phyloP scores from a whole-genome alignment of 2,329 filamentous ascomycete genomes.

The Aureobasidium sp. region DNA sequence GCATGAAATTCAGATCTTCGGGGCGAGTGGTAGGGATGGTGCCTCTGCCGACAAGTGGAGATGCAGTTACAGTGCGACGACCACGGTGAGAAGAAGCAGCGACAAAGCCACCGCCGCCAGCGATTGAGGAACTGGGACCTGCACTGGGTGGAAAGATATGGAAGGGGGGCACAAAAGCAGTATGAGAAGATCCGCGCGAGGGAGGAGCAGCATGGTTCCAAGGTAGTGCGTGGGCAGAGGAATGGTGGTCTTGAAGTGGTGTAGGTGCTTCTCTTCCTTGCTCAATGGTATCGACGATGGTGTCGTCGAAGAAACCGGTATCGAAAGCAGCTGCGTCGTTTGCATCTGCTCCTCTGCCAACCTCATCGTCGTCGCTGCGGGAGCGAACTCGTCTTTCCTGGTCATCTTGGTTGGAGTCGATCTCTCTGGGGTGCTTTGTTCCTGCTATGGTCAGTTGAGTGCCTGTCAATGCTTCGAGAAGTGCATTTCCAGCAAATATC shows the following conservation, averaged over 20 bases:
- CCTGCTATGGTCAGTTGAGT: constrained; percentile 6
- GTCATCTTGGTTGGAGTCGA: constrained; percentile 19
- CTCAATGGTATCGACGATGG: constrained; percentile 43
- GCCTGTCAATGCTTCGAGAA: constrained; percentile 41
- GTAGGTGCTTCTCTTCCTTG: constrained; percentile 60
- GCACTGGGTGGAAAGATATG: not conserved
- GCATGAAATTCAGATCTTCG: not conserved
- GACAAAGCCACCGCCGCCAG: not conserved
- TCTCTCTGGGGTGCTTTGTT: constrained; percentile 23
- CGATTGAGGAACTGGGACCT: constrained; percentile 10
- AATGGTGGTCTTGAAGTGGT: constrained; percentile 55
- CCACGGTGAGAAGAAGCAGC: constrained; percentile 29
- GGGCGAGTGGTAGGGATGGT: not conserved
- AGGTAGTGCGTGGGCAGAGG: constrained; percentile 51
- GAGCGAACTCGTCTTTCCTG: constrained; percentile 24
- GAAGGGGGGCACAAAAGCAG: not conserved
- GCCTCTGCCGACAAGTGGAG: constrained; percentile 50
- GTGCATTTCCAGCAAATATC: constrained; percentile 49
- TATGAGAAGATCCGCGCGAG: constrained; percentile 41
- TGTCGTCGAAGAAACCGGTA: not conserved
- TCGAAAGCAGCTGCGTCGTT: constrained; percentile 12
- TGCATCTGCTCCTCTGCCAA: not conserved
- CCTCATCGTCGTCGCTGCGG: constrained; percentile 24
- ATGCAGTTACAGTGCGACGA: constrained; percentile 51
- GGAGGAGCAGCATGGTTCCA: constrained; percentile 54